Percentiles rank a stretch among this genome's conserved stretches.
Conservation (phyloP, 2,329 filamentous ascomycete species). For the Colletotrichum sp. region DNA sequence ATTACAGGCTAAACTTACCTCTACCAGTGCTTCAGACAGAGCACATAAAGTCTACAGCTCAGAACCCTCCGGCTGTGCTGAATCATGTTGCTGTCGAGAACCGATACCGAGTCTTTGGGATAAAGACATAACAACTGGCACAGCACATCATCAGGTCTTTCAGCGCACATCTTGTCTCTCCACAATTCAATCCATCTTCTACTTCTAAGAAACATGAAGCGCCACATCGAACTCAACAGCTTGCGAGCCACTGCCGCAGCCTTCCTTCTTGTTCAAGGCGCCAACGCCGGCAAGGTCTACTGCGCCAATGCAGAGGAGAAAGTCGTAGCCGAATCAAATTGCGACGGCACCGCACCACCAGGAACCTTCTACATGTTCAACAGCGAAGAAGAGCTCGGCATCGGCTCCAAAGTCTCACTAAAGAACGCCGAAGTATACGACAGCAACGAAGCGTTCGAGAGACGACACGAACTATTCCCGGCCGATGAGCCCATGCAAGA, state of each 20-base stretch:
- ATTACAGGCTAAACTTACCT: not conserved
- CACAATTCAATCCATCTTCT: not conserved
- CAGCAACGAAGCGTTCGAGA: not conserved
- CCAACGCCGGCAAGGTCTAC: not conserved
- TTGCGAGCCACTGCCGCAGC: not conserved
- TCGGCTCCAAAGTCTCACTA: not conserved
- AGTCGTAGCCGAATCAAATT: not conserved
- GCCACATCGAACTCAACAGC: not conserved
- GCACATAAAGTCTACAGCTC: not conserved
- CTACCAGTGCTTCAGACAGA: not conserved
- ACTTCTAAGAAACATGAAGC: not conserved
- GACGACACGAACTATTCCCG: not conserved
- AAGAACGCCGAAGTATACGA: not conserved
- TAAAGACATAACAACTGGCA: not conserved
- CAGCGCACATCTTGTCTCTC: not conserved
- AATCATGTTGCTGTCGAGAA: not conserved
- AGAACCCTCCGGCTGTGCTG: not conserved
- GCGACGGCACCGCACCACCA: not conserved
- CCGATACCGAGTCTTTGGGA: not conserved
- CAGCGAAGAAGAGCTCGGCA: not conserved
- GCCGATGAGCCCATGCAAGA: not conserved
- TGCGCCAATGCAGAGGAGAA: not conserved
- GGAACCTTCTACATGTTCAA: not conserved
- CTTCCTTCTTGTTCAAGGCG: not conserved
- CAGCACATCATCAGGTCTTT: not conserved